phyloP scores from a whole-genome alignment of 352 stramenopile genomes.

The Globisporangium perplexum region DNA sequence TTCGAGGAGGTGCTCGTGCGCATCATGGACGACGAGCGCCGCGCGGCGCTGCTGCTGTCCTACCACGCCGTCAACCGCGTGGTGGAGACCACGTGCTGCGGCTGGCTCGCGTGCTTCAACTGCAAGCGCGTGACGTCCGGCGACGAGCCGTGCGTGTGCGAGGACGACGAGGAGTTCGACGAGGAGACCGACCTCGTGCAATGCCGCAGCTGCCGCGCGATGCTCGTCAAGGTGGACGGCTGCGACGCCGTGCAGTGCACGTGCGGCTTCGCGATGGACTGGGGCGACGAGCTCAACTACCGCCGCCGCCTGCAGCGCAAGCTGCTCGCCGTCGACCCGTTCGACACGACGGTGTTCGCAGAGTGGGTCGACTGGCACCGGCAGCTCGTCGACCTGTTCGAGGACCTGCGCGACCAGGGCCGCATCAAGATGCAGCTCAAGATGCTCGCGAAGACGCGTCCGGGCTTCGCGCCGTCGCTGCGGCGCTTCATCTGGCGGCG shows the following conservation, averaged over 20 bases:
- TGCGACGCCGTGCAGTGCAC: conserved; percentile 15
- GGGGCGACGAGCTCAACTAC: not conserved
- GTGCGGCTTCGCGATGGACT: conserved; percentile 12
- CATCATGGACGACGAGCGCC: not conserved
- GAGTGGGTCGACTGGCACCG: not conserved
- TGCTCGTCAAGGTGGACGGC: conserved; percentile 23
- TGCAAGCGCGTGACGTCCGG: not conserved
- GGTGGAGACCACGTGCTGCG: not conserved
- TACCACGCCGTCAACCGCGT: not conserved
- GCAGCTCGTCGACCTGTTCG: not conserved
- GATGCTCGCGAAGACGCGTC: not conserved
- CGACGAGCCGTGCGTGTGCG: not conserved
- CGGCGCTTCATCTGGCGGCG: not conserved
- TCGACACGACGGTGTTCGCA: not conserved
- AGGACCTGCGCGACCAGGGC: not conserved
- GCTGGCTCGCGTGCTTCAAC: not conserved
- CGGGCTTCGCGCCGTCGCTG: not conserved
- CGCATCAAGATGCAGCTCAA: not conserved
- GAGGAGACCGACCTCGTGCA: conserved; percentile 14
- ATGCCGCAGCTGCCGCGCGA: conserved; percentile 20
- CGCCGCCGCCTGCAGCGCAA: not conserved
- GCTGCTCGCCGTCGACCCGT: not conserved
- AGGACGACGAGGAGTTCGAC: not conserved
- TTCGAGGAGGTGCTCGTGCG: not conserved
- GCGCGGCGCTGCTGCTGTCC: not conserved